Percentiles rank a stretch among this genome's conserved stretches.
phyloP scores from a whole-genome alignment of 2,329 filamentous ascomycete species.

The Dothistroma septosporum region DNA sequence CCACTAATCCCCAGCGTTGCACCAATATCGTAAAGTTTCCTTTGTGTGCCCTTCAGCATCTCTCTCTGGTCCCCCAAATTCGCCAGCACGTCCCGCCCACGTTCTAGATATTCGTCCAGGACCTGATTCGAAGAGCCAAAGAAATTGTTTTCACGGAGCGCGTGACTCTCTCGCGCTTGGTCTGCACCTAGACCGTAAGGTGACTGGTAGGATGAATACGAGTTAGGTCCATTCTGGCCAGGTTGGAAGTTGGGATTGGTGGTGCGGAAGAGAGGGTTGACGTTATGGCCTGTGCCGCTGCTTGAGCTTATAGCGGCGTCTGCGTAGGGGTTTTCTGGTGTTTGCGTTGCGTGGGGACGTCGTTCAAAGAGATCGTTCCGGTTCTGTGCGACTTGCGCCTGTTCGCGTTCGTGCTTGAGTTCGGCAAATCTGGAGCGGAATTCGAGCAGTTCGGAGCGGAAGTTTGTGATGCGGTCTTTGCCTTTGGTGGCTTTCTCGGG shows the following conservation, averaged over 20 bases:
- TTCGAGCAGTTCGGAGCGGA: constrained; percentile 74
- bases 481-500: constrained; percentile 90
- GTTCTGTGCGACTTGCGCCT: constrained; percentile 46
- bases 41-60: constrained; percentile 92
- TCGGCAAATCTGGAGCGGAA: constrained; percentile 74
- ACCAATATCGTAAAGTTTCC: constrained; percentile 82
- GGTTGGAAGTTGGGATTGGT: constrained; percentile 35
- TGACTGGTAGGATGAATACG: constrained; percentile 38
- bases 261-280: constrained; percentile 37
- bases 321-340: constrained; percentile 90
- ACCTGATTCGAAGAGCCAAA: constrained; percentile 76
- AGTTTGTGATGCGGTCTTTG: constrained; percentile 76
- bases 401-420: constrained; percentile 73
- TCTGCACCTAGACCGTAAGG: constrained; percentile 35
- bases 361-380: constrained; percentile 80
- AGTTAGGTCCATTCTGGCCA: constrained; percentile 35
- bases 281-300: constrained; percentile 28
- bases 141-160: constrained; percentile 84
- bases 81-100: constrained; percentile 82
- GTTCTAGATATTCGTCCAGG: constrained; percentile 88
- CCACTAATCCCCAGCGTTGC: constrained; percentile 91
- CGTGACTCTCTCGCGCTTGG: constrained; percentile 64
- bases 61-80: constrained; percentile 87
- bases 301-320: constrained; percentile 44
- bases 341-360: constrained; percentile 63